Conservation (phyloP, 306 rosid species). For the Vigna radiata region DNA sequence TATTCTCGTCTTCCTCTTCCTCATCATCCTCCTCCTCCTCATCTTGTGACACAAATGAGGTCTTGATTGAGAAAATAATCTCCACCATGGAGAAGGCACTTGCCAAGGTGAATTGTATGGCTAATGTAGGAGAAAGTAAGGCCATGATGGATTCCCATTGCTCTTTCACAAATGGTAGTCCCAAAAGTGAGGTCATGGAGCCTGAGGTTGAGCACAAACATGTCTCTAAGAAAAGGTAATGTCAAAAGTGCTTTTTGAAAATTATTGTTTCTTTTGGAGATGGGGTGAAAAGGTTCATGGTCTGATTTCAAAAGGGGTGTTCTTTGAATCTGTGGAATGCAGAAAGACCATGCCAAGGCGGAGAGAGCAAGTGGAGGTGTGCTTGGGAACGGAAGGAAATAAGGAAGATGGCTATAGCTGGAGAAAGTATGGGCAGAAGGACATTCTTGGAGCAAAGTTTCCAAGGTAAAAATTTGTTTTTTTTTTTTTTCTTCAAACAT, state of each 20-base stretch:
- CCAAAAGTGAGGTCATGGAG: constrained; percentile 54
- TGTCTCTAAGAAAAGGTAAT: constrained; percentile 73
- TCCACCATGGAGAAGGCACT: constrained; percentile 64
- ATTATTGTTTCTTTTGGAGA: constrained; percentile 5
- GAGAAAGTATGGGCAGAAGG: constrained; percentile 97
- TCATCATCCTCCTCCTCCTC: constrained; percentile 59
- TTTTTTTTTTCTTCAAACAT: not conserved
- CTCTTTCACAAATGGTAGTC: constrained; percentile 53
- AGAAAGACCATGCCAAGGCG: constrained; percentile 65
- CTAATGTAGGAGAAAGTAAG: constrained; percentile 41
- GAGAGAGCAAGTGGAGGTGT: constrained; percentile 68
- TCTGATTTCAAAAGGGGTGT: constrained; percentile 24
- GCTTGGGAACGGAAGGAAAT: constrained; percentile 58
- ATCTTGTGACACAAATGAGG: constrained; percentile 49
- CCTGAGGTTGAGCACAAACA: constrained; percentile 54
- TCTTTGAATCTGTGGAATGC: constrained; percentile 40
- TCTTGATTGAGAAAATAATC: constrained; percentile 61
- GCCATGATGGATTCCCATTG: constrained; percentile 43
- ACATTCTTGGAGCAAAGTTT: constrained; percentile 76
- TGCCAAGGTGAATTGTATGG: constrained; percentile 46
- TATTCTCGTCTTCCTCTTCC: constrained; percentile 58
- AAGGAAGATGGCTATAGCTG: constrained; percentile 74
- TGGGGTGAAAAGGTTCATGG: not conserved
- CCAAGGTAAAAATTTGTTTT: constrained; percentile 63
- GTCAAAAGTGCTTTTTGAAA: constrained; percentile 2